Evolutionary conservation across 2,329 filamentous ascomycete genomes (phyloP).

Genomic region (Colletotrichum coccodes): DNA sequence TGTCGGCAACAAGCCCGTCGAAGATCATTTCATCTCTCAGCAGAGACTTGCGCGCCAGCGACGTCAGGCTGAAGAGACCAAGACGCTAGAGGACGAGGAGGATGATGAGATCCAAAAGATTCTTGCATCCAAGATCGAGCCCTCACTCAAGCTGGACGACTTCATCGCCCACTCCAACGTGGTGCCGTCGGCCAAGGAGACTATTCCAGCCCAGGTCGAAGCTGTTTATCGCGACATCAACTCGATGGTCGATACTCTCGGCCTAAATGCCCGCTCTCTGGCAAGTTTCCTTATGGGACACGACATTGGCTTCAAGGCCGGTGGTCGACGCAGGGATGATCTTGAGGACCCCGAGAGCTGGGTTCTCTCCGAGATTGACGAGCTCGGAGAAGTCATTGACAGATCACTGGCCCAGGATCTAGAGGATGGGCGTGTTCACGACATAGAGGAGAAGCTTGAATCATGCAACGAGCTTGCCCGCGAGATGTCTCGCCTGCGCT

Average conservation of each 20-base stretch:
- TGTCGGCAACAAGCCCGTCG: slow-evolving; percentile 49
- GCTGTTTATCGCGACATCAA: slow-evolving; percentile 84
- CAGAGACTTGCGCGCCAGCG: slow-evolving; percentile 63
- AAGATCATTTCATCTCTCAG: slow-evolving; percentile 60
- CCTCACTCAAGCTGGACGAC: slow-evolving; percentile 71
- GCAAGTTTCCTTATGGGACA: slow-evolving; percentile 76
- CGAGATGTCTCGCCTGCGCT: slow-evolving; percentile 77
- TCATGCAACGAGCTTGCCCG: slow-evolving; percentile 74
- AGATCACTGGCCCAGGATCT: slow-evolving; percentile 72
- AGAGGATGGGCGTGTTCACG: slow-evolving; percentile 73
- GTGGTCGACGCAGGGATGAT: slow-evolving; percentile 70
- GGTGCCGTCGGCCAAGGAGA: slow-evolving; percentile 62
- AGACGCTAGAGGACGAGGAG: slow-evolving; percentile 72
- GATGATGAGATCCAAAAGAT: slow-evolving; percentile 74
- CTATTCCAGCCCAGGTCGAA: slow-evolving; percentile 71
- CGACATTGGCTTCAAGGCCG: slow-evolving; percentile 60
- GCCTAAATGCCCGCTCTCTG: slow-evolving; percentile 81
- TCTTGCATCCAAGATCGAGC: slow-evolving; percentile 68
- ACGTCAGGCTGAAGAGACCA: slow-evolving; percentile 66
- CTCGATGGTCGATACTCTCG: slow-evolving; percentile 93
- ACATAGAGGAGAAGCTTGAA: slow-evolving; percentile 75
- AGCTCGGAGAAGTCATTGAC: slow-evolving; percentile 73
- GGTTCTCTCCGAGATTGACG: slow-evolving; percentile 79
- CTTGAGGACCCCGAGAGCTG: slow-evolving; percentile 76
- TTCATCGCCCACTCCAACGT: slow-evolving; percentile 73